Conservation (phyloP, 106 monocot genomes). For the Dioscorea zingiberensis region DNA sequence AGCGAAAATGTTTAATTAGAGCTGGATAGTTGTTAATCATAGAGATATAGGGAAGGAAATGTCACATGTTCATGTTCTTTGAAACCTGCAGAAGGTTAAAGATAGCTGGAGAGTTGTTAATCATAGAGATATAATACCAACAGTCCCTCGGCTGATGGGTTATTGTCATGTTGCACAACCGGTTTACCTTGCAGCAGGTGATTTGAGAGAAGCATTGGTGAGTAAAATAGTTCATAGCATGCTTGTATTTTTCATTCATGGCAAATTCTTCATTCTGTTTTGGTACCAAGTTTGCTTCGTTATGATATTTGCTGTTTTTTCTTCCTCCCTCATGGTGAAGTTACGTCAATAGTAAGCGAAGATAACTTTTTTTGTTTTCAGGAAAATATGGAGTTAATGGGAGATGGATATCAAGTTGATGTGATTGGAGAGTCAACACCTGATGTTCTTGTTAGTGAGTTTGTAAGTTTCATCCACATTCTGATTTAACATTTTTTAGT, state of each 20-base stretch:
- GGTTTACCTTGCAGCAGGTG: constrained; percentile 71
- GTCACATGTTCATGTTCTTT: too few species aligned
- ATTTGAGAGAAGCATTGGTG: constrained; percentile 56
- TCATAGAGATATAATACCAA: constrained; percentile 94
- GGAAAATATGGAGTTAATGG: constrained; percentile 42
- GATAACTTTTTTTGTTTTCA: too few species aligned
- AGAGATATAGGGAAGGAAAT: too few species aligned
- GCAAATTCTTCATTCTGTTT: background rate
- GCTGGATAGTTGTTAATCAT: too few species aligned
- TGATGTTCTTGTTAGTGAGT: constrained; percentile 78
- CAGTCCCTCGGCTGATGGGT: constrained; percentile 89
- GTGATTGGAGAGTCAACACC: constrained; percentile 90
- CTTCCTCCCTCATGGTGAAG: too few species aligned
- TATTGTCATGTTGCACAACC: constrained; percentile 97
- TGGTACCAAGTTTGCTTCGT: too few species aligned
- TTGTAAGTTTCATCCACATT: constrained; percentile 44
- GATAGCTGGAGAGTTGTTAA: constrained; percentile 99
- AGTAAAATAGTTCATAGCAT: constrained; percentile 6
- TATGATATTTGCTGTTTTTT: too few species aligned
- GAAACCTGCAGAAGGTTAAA: constrained; percentile 70
- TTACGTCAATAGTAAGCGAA: too few species aligned
- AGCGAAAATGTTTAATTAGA: too few species aligned
- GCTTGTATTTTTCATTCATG: background rate
- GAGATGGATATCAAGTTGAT: constrained; percentile 73
- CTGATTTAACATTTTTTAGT: background rate